These are phyloP conservation scores for Ogataea ganodermae DNA, from an alignment of 805 yeast genomes.

Conservation along the genomic window DNA sequence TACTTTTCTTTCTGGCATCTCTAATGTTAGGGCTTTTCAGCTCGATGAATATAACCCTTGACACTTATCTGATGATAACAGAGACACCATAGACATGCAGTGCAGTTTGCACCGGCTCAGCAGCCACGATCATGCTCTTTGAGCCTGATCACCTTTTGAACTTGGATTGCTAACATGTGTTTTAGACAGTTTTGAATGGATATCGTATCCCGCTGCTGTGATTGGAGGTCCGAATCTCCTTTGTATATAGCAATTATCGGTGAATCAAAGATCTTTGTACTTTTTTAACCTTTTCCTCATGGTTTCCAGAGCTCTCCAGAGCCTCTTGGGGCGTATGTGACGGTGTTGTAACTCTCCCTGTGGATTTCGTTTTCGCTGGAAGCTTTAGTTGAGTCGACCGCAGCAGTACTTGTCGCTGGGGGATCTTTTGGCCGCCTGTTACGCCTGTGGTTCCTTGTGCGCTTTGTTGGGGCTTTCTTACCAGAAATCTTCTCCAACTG, in stretches of 20 bases:
- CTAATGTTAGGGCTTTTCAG: conserved; percentile 81
- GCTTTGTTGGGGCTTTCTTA: conserved; percentile 16
- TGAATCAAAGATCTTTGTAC: neutral
- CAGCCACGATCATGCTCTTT: neutral
- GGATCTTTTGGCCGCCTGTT: neutral
- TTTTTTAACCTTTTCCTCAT: conserved; percentile 2
- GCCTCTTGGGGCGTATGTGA: conserved; percentile 63
- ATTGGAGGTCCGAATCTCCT: neutral
- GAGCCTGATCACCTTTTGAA: neutral
- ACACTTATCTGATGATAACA: conserved; percentile 57
- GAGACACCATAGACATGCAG: neutral
- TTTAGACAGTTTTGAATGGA: neutral
- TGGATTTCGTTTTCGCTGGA: conserved; percentile 27
- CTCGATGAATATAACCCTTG: conserved; percentile 80
- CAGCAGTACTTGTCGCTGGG: too few species aligned
- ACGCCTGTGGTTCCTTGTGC: neutral
- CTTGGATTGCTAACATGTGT: conserved; percentile 6
- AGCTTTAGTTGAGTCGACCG: too few species aligned
- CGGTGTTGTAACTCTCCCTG: conserved; percentile 46
- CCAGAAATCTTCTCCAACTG: conserved; percentile 22
- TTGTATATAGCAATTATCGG: conserved; percentile 1
- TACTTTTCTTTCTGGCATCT: conserved; percentile 84
- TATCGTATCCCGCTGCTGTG: neutral
- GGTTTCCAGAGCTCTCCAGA: conserved; percentile 63
- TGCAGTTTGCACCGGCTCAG: neutral